Conservation (phyloP, 257 asterid species). For the Solanum megistacrolobum region DNA sequence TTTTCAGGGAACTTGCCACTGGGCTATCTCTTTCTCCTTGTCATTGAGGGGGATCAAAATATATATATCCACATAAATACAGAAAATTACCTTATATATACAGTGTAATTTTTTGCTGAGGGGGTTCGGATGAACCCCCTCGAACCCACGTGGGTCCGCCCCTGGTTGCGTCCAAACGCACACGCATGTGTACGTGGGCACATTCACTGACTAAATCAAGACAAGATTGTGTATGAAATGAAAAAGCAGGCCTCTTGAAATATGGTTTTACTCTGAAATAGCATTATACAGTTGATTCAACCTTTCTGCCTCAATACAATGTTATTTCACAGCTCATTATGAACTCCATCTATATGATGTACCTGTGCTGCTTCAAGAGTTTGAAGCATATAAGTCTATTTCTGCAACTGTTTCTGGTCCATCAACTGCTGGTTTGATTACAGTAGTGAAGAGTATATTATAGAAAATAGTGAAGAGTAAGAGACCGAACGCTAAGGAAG, state of each 20-base stretch:
- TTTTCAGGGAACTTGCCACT: too few relatives aligned
- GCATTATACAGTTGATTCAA: not conserved
- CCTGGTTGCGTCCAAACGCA: too few relatives aligned
- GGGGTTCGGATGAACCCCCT: too few relatives aligned
- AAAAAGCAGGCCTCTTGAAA: not conserved
- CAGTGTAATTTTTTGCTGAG: too few relatives aligned
- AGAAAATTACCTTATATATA: too few relatives aligned
- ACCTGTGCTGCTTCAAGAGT: not conserved
- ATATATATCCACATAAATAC: too few relatives aligned
- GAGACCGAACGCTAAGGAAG: slow-evolving; percentile 23
- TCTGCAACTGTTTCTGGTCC: slow-evolving; percentile 19
- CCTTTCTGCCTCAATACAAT: not conserved
- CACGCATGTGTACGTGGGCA: too few relatives aligned
- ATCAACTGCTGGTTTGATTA: slow-evolving; percentile 70
- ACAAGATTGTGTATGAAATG: not conserved
- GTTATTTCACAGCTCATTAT: not conserved
- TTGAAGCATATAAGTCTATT: not conserved
- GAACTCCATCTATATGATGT: not conserved
- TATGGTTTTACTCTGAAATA: not conserved
- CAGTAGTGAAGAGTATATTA: slow-evolving; percentile 44
- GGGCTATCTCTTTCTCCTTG: too few relatives aligned
- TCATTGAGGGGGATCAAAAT: too few relatives aligned
- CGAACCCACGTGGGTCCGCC: too few relatives aligned
- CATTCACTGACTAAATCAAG: too few relatives aligned
- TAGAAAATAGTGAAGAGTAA: slow-evolving; percentile 49